These are phyloP conservation scores for Echinochloa phyllopogon DNA, from an alignment of 176 grass and related monocot species.

Conservation along the genomic window DNA sequence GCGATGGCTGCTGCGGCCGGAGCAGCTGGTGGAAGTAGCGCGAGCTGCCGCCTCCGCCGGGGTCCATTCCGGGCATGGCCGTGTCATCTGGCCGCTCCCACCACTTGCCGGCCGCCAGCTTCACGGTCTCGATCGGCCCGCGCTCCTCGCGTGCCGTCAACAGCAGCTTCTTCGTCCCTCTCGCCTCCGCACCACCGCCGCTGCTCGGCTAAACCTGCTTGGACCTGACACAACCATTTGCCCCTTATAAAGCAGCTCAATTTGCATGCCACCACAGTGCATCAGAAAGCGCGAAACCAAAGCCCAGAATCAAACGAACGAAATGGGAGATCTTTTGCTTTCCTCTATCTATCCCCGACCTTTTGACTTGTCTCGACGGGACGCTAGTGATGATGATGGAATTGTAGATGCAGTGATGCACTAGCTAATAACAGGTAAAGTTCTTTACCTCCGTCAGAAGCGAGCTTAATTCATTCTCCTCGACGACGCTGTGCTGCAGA, in stretches of 20 bases:
- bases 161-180: background rate
- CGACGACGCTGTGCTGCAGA: background rate
- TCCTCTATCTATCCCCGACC: conserved; percentile 1
- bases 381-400: conserved; percentile 18
- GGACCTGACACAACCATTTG: conserved; percentile 18
- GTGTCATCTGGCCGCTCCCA: conserved; percentile 88
- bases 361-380: conserved; percentile 20
- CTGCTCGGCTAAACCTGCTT: background rate
- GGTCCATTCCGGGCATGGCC: conserved; percentile 72
- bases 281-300: background rate
- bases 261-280: conserved; percentile 50
- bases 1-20: conserved; percentile 55
- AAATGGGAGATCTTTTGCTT: conserved; percentile 35
- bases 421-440: conserved; percentile 13
- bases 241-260: conserved; percentile 37
- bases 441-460: conserved; percentile 50
- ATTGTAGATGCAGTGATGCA: background rate
- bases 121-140: conserved; percentile 44
- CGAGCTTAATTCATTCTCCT: conserved; percentile 46
- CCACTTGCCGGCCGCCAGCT: conserved; percentile 98
- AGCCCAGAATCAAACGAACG: background rate
- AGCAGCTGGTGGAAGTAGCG: conserved; percentile 88
- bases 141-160: conserved; percentile 24
- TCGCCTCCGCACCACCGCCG: background rate
- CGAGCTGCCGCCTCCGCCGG: conserved; percentile 53